phyloP scores from a whole-genome alignment of 2,329 filamentous ascomycete genomes.

The Sodiomyces alkalinus region DNA sequence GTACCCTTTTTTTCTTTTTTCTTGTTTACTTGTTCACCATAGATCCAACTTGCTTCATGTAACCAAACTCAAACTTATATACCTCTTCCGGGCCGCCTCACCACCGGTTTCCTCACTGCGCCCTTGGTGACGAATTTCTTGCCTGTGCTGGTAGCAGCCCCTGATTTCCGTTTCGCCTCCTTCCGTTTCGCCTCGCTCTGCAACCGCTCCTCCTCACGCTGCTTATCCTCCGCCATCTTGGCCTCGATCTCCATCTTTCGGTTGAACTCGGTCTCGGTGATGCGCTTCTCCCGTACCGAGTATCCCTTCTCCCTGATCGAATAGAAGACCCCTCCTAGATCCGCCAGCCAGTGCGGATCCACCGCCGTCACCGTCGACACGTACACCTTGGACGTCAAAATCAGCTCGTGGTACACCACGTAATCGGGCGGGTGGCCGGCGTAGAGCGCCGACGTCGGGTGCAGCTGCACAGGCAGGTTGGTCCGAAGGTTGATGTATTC shows the following conservation, averaged over 20 bases:
- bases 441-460: constrained; percentile 87
- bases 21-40: no score
- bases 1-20: no score
- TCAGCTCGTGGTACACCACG: constrained; percentile 94
- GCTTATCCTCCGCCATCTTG: constrained; percentile 79
- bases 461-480: constrained; percentile 83
- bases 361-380: constrained; percentile 95
- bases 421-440: constrained; percentile 94
- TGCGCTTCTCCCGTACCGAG: constrained; percentile 67
- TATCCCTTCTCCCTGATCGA: constrained; percentile 96
- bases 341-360: constrained; percentile 92
- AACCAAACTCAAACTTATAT: no score
- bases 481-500: constrained; percentile 96
- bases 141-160: constrained; percentile 9
- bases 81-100: constrained; percentile 39
- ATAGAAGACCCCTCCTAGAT: constrained; percentile 94
- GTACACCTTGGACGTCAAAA: constrained; percentile 93
- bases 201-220: constrained; percentile 43
- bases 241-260: constrained; percentile 83
- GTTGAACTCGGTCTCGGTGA: constrained; percentile 87
- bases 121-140: constrained; percentile 49
- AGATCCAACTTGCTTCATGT: no score
- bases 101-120: constrained; percentile 44
- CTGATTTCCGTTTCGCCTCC: constrained; percentile 24
- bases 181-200: constrained; percentile 33